Evolutionary conservation across 805 yeast genomes (phyloP).

Genomic region (Yarrowia hollandica): DNA sequence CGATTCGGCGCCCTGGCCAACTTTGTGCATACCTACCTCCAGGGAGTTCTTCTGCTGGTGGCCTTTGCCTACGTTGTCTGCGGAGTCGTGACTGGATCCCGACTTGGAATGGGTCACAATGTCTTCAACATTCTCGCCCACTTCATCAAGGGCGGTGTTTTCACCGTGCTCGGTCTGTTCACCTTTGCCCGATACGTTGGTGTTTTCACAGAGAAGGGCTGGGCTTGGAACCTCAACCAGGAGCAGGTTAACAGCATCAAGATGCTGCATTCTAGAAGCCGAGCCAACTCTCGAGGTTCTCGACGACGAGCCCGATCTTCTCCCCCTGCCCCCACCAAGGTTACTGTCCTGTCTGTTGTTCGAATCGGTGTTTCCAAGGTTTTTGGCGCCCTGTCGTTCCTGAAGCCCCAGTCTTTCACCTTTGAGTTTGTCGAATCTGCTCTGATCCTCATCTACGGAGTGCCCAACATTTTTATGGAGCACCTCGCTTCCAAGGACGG

Average conservation of each 20-base stretch:
- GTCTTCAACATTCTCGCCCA: conserved; percentile 89
- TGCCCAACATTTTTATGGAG: conserved; percentile 86
- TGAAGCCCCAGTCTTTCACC: conserved; percentile 45
- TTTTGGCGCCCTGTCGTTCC: conserved; percentile 1
- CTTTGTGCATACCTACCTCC: conserved; percentile 52
- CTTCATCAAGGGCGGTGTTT: conserved; percentile 93
- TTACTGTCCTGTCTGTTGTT: not conserved
- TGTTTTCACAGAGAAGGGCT: conserved; percentile 68
- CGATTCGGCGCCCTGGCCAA: conserved; percentile 40
- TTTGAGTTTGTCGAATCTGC: conserved; percentile 85
- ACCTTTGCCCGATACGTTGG: conserved; percentile 90
- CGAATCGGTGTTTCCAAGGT: not conserved
- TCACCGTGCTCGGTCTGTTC: conserved; percentile 69
- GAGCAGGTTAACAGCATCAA: conserved; percentile 20
- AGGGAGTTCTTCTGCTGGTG: conserved; percentile 64
- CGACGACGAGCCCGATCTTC: conserved; percentile 13
- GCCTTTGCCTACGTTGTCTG: conserved; percentile 57
- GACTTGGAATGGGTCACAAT: conserved; percentile 64
- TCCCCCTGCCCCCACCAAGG: conserved; percentile 1
- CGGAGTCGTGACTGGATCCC: conserved; percentile 63
- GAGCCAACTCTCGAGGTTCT: conserved; percentile 23
- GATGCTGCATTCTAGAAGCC: conserved; percentile 1
- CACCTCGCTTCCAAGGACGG: conserved; percentile 80
- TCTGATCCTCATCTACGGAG: conserved; percentile 82
- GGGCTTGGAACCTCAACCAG: conserved; percentile 78